These are phyloP conservation scores for Lasiodiplodia hormozganensis DNA, from an alignment of 2,329 filamentous ascomycete genomes.

Conservation along the genomic window DNA sequence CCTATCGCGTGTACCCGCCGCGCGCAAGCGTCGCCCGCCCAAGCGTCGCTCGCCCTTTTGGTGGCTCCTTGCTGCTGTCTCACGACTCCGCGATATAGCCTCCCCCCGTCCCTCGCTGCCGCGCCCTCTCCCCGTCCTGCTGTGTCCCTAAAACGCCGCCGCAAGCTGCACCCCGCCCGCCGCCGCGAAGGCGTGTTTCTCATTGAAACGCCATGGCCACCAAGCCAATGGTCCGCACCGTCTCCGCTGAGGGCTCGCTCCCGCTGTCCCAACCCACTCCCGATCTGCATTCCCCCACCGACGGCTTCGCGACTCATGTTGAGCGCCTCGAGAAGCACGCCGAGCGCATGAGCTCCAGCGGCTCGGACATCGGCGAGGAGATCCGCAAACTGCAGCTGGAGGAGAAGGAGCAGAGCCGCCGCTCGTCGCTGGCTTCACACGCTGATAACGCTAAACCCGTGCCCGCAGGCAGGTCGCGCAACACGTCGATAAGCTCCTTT, in stretches of 20 bases:
- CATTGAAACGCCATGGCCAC: conserved; percentile 28
- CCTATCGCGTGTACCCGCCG: conserved; percentile 17
- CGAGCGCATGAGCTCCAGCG: conserved; percentile 73
- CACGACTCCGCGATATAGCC: conserved; percentile 25
- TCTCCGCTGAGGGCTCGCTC: conserved; percentile 30
- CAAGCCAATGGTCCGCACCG: conserved; percentile 30
- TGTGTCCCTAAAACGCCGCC: conserved; percentile 21
- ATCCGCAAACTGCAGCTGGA: conserved; percentile 76
- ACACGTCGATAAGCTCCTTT: conserved; percentile 51
- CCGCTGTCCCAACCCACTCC: conserved; percentile 65
- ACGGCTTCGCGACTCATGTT: conserved; percentile 70
- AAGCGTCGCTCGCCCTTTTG: conserved; percentile 8
- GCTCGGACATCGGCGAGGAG: conserved; percentile 77
- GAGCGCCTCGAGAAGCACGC: conserved; percentile 77
- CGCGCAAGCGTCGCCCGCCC: neutral
- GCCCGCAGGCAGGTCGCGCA: conserved; percentile 43
- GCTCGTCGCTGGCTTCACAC: conserved; percentile 56
- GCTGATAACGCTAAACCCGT: conserved; percentile 6
- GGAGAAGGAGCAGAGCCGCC: conserved; percentile 72
- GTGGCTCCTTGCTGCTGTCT: conserved; percentile 27
- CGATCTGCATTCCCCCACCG: conserved; percentile 67
- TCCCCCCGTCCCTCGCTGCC: conserved; percentile 21
- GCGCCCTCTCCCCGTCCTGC: conserved; percentile 10
- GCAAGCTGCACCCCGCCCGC: conserved; percentile 4
- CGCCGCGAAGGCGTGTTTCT: conserved; percentile 21